Percentiles rank a stretch among this genome's conserved stretches.
These are phyloP conservation scores for Euphorbia lathyris DNA, from an alignment of 345 rosid genomes.

Conservation along the genomic window DNA sequence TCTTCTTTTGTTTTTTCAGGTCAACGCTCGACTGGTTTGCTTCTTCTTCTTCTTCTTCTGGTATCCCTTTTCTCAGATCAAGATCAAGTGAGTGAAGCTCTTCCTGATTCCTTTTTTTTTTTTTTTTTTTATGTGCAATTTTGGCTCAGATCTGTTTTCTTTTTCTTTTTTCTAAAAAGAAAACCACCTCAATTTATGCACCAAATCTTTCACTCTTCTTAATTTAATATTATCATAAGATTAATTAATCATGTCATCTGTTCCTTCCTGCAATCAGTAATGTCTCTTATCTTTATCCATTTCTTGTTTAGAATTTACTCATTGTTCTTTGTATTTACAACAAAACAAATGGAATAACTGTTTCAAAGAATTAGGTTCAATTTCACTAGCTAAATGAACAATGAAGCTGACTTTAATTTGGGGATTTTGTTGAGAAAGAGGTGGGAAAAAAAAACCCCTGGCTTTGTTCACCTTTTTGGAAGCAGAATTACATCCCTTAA, in stretches of 20 bases:
- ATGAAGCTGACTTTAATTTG: background rate
- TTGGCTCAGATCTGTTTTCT: slow-evolving; percentile 3
- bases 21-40: background rate
- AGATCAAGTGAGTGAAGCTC: slow-evolving; percentile 1
- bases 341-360: background rate
- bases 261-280: background rate
- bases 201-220: too few relatives aligned
- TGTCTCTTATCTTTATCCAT: background rate
- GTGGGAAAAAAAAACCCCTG: background rate
- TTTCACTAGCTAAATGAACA: background rate
- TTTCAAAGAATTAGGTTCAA: background rate
- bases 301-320: background rate
- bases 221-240: background rate
- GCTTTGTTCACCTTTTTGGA: background rate
- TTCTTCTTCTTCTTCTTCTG: background rate
- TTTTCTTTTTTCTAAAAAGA: background rate
- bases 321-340: background rate
- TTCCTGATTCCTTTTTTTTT: too few relatives aligned
- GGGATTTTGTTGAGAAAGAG: background rate
- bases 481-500: background rate
- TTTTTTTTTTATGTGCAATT: background rate
- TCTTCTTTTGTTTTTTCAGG: background rate
- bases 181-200: slow-evolving; percentile 4
- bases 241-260: background rate
- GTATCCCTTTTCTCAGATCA: background rate